Evolutionary conservation across 306 rosid species (phyloP).

Genomic region (Fragaria nilgerrensis): DNA sequence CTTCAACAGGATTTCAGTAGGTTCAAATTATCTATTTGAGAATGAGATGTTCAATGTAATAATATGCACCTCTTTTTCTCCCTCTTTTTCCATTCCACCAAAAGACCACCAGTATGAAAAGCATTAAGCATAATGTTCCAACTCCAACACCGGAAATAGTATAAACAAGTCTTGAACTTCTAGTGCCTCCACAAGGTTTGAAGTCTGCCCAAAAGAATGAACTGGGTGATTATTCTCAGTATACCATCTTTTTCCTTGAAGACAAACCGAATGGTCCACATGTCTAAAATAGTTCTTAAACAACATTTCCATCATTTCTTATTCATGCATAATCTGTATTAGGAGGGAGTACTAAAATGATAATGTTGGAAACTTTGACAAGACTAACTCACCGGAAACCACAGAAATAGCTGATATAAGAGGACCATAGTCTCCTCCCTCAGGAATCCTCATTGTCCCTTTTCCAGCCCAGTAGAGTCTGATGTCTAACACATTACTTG

Average conservation of each 20-base stretch:
- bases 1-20: neutral
- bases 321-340: neutral
- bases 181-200: slow-evolving; percentile 32
- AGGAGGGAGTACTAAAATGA: neutral
- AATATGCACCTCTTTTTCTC: slow-evolving; percentile 23
- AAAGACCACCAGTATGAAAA: slow-evolving; percentile 34
- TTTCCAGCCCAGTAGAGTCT: slow-evolving; percentile 57
- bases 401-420: slow-evolving; percentile 60
- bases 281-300: neutral
- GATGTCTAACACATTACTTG: slow-evolving; percentile 46
- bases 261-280: neutral
- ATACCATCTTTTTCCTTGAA: neutral
- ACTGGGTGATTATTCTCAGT: neutral
- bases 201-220: slow-evolving; percentile 28
- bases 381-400: slow-evolving; percentile 42
- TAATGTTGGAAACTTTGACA: neutral
- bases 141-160: slow-evolving; percentile 22
- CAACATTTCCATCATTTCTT: neutral
- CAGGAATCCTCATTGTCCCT: slow-evolving; percentile 45
- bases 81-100: slow-evolving; percentile 40
- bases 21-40: neutral
- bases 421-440: slow-evolving; percentile 54
- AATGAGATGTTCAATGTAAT: neutral
- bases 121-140: slow-evolving; percentile 30
- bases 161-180: slow-evolving; percentile 9